Base-by-base conservation (phyloP, 2,329 filamentous ascomycete species). In the Passalora sequoiae region DNA sequence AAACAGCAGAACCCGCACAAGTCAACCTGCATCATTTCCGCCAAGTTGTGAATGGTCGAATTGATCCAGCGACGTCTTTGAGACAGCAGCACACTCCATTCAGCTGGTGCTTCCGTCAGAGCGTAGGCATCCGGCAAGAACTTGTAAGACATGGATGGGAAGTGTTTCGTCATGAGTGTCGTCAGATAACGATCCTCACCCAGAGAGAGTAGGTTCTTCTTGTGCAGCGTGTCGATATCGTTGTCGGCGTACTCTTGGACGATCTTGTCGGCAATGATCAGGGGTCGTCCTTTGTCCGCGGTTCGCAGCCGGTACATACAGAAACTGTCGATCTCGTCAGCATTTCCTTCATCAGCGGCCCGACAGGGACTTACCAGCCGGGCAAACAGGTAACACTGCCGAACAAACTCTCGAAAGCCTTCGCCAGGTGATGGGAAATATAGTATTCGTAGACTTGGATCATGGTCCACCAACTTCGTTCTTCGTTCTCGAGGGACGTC, bases 401-500 rank as follows among this genome's bases (percentile, higher is more conserved):
- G 63, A 98, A 98, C 59, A 98, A 75, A 69, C 86, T 92, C 69
- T 97, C 91, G 65, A 98, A 98, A 9, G 91, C 92, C 71, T 98
- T 97, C 56, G 86, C 83, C 56, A 98, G 70, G 65, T 97, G 94
- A 74, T 98, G 91, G 38, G 91, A 97, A 60, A 98, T 98, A 73
- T 89, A 98, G 76, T 98, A 98, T 69, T 98, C 91, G 74, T 97
- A 98, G 24, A 98, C 91, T 69, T 98, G 92, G 65, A 98, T 98
- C 91, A 97, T 97, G 38, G 92, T 98, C 55, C 94, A 81, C 61
- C 94, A 88, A 1, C 91, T 96, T 6, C 84, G 77, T 67, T 96
- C 95, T 47, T 89, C 86, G 63, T 98, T 98, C 51, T 84, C 89
- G 36, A 98, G 75, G 12, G 85, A 85, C 0, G 92, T 98, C 69